Base-by-base conservation (phyloP, 148 eudicot genomes). In the Amaranthus palmeri region DNA sequence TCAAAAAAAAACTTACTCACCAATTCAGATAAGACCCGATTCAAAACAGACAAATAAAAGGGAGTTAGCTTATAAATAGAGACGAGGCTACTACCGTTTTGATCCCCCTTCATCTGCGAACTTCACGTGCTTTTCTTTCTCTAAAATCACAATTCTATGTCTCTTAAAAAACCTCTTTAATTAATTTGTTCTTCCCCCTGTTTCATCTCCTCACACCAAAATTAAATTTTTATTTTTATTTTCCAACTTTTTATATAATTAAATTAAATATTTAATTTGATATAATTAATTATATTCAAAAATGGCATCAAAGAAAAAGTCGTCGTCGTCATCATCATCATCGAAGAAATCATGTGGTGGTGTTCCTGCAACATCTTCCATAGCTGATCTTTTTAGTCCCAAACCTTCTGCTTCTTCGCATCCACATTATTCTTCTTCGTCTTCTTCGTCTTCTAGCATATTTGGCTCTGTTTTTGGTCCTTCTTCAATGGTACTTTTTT, bases 401-500 rank as follows among this genome's bases (percentile, higher is more conserved):
- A 76, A 76, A 4, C 70, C 73, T 3, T 55, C 69, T 3, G 51
- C 74, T 18, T 7, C 64, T 5, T 45, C 57, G 2, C 36, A 25
- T 2, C 36, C 36, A 25, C 36, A 25, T 25, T 25, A 25, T 25
- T 25, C 69, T 3, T 61, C 74, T 18, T 7, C 64, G 6, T 45
- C 57, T 46, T 36, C 74, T 17, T 74, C 77, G 6, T 69, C 79
- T 25, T 69, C 79, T 25, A 74, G 58, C 70, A 51, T 78, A 7
- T 78, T 82, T 17, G 63, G 63, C 64, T 75, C 85, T 54, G 76
- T 82, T 17, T 71, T 77, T 65, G 69, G 69, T 4, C 69, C 69
- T 48, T 9, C 69, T 9, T 50, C 80, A 4, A 66, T 62, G 80
- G 80, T 77, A 72, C 49, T 9, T 7, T 0, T 3, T 25, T 4